phyloP scores from a whole-genome alignment of 1,139 yeast genomes.

The Lipomyces yarrowii region DNA sequence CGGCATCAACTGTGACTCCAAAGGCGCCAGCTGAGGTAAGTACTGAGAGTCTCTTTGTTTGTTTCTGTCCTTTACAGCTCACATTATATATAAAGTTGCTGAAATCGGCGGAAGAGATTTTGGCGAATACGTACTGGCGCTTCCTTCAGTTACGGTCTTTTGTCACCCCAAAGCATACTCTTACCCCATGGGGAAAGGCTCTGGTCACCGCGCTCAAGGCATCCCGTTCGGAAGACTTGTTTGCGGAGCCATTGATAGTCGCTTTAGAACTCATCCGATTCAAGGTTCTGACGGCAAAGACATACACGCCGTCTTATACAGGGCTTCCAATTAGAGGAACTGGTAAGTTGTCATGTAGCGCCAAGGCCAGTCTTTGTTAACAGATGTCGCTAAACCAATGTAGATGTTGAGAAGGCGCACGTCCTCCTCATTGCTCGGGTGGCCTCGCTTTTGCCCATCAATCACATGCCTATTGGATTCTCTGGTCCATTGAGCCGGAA shows the following conservation, averaged over 20 bases:
- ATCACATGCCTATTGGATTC: slow-evolving; percentile 60
- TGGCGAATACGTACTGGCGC: slow-evolving; percentile 64
- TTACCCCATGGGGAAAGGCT: slow-evolving; percentile 61
- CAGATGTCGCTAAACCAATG: neutral
- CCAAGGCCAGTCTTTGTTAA: neutral
- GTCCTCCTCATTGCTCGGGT: slow-evolving; percentile 60
- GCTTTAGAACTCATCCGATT: slow-evolving; percentile 39
- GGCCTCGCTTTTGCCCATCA: slow-evolving; percentile 57
- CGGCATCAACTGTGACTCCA: slow-evolving; percentile 45
- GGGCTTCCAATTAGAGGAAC: slow-evolving; percentile 43
- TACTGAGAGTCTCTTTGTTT: neutral
- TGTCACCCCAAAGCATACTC: slow-evolving; percentile 49
- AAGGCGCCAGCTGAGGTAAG: slow-evolving; percentile 42
- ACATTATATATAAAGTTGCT: slow-evolving; percentile 36
- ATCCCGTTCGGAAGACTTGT: slow-evolving; percentile 31
- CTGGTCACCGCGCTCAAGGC: slow-evolving; percentile 45
- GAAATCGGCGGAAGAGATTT: slow-evolving; percentile 53
- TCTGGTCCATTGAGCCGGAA: slow-evolving; percentile 72
- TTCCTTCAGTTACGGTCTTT: slow-evolving; percentile 59
- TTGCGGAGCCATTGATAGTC: slow-evolving; percentile 39
- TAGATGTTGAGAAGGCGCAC: slow-evolving; percentile 42
- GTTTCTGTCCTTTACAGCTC: neutral
- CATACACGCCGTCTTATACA: slow-evolving; percentile 37
- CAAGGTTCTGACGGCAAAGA: slow-evolving; percentile 22
- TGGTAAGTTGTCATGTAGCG: neutral